These are phyloP conservation scores for Pneumocystis wakefieldiae DNA, from an alignment of 1,139 yeast genomes.

Conservation along the genomic window DNA sequence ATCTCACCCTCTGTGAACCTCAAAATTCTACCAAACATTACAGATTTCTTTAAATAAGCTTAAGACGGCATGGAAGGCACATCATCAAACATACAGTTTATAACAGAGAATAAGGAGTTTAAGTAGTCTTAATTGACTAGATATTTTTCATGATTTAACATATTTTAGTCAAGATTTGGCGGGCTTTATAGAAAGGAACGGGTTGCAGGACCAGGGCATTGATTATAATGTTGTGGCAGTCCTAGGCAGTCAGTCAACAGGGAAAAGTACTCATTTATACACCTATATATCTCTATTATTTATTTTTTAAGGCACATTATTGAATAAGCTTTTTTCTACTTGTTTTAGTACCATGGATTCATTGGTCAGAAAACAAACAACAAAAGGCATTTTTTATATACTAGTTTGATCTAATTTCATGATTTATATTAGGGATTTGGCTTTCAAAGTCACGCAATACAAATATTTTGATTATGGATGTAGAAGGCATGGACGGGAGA, in stretches of 20 bases:
- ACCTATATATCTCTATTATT: not conserved
- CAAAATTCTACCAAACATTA: not conserved
- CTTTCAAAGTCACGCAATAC: constrained; percentile 16
- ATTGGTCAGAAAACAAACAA: constrained; percentile 62
- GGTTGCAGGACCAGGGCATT: constrained; percentile 39
- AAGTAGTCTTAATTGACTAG: not conserved
- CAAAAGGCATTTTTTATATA: constrained; percentile 54
- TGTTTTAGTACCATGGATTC: constrained; percentile 90
- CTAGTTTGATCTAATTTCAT: not conserved
- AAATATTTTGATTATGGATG: constrained; percentile 71
- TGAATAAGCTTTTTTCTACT: constrained; percentile 75
- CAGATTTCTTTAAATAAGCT: not conserved
- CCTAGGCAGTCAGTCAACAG: constrained; percentile 93
- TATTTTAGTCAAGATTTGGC: constrained; percentile 26
- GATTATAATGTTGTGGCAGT: constrained; percentile 85
- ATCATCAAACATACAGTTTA: not conserved
- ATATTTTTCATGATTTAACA: not conserved
- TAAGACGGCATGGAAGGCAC: not conserved
- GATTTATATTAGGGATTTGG: constrained; percentile 15
- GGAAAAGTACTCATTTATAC: constrained; percentile 42
- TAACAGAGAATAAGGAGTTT: not conserved
- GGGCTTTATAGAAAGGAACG: constrained; percentile 25
- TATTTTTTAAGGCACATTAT: constrained; percentile 34
- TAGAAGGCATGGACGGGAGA: constrained; percentile 95
- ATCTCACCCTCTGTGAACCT: too few relatives aligned